phyloP scores from a whole-genome alignment of 108 stramenopile genomes.

The Aurantiochytrium sp. region DNA sequence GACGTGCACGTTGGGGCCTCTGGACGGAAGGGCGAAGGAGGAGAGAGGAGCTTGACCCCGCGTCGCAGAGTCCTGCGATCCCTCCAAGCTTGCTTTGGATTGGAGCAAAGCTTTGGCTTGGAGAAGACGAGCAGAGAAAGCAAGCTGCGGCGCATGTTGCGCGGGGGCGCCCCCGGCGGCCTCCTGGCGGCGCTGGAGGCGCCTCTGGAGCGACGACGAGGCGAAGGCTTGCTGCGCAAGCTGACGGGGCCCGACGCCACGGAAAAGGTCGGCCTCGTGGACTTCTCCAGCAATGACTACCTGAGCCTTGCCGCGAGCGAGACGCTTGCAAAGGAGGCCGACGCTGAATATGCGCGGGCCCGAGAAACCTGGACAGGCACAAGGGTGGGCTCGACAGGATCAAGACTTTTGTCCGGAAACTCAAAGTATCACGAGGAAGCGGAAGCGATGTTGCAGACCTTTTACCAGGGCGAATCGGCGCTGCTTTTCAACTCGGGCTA shows the following conservation, averaged over 20 bases:
- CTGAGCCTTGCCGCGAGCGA: slow-evolving; percentile 75
- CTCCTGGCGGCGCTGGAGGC: background rate
- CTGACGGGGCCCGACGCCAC: background rate
- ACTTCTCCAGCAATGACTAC: slow-evolving; percentile 94
- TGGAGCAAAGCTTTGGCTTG: no score
- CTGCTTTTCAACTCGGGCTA: slow-evolving; percentile 89
- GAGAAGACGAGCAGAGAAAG: no score
- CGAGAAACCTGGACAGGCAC: slow-evolving; percentile 29
- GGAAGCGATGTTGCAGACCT: slow-evolving; percentile 59
- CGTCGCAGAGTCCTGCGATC: no score
- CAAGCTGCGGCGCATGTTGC: background rate
- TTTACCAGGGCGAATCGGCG: slow-evolving; percentile 66
- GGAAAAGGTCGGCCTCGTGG: slow-evolving; percentile 39
- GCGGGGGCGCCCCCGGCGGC: background rate
- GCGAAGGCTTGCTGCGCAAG: background rate
- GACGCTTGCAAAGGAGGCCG: slow-evolving; percentile 21
- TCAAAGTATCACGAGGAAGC: slow-evolving; percentile 58
- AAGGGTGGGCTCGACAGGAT: slow-evolving; percentile 71
- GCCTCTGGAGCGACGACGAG: background rate
- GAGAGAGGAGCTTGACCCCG: no score
- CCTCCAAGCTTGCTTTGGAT: no score
- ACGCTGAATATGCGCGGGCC: slow-evolving; percentile 49
- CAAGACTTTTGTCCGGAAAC: slow-evolving; percentile 85
- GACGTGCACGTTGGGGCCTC: no score
- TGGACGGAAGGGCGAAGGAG: no score